These are phyloP conservation scores for Acidiella bohemica DNA, from an alignment of 495 filamentous ascomycete genomes.

Conservation along the genomic window DNA sequence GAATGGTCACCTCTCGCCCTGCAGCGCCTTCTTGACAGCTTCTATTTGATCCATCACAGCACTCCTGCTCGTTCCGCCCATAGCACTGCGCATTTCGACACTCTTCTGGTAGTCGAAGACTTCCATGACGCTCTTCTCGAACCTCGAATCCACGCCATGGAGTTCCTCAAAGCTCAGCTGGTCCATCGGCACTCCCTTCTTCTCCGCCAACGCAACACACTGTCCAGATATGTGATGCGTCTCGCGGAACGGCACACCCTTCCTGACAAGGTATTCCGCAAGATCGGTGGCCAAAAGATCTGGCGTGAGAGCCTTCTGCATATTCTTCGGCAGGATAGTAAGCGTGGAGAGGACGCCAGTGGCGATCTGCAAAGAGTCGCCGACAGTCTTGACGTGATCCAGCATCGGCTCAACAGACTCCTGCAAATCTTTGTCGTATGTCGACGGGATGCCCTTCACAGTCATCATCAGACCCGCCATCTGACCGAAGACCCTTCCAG, in stretches of 20 bases:
- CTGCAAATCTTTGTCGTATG: conserved; percentile 93
- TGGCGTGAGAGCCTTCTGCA: conserved; percentile 60
- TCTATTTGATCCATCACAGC: conserved; percentile 68
- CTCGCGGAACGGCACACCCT: conserved; percentile 70
- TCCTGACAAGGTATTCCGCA: conserved; percentile 82
- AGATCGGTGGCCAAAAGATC: conserved; percentile 52
- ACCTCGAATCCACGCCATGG: conserved; percentile 57
- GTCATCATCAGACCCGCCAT: conserved; percentile 82
- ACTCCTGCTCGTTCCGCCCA: conserved; percentile 66
- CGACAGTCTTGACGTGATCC: conserved; percentile 75
- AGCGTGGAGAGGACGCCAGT: conserved; percentile 61
- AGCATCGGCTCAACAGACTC: conserved; percentile 81
- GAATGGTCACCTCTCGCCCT: too few relatives aligned
- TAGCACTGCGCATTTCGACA: conserved; percentile 70
- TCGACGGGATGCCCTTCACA: conserved; percentile 75
- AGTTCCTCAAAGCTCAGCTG: conserved; percentile 56
- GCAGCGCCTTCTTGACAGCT: conserved; percentile 41
- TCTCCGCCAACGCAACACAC: conserved; percentile 63
- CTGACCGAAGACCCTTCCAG: conserved; percentile 70
- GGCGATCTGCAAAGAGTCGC: conserved; percentile 75
- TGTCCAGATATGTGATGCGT: conserved; percentile 83
- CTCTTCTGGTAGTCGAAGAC: conserved; percentile 76
- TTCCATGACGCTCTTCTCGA: conserved; percentile 58
- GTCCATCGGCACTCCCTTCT: conserved; percentile 60
- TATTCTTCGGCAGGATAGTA: conserved; percentile 54